These are phyloP conservation scores for Alternaria hordeiaustralica DNA, from an alignment of 2,329 filamentous ascomycete species.

Conservation along the genomic window DNA sequence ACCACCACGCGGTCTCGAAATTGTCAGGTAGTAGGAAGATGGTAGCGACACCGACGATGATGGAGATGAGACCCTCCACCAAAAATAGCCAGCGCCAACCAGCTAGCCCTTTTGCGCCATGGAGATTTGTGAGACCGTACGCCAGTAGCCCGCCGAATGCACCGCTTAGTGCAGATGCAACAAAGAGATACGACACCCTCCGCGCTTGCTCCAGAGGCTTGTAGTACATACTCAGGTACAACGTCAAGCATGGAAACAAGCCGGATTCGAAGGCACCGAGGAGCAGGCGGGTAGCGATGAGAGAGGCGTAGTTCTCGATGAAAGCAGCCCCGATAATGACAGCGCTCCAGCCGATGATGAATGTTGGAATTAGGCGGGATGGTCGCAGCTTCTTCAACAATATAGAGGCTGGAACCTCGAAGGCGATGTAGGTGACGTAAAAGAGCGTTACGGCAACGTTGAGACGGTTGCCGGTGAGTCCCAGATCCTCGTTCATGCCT, in stretches of 20 bases:
- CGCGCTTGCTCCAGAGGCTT: slow-evolving; percentile 56
- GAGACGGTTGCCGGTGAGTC: slow-evolving; percentile 49
- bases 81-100: slow-evolving; percentile 58
- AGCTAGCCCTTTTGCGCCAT: slow-evolving; percentile 11
- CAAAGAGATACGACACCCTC: slow-evolving; percentile 59
- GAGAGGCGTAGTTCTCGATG: slow-evolving; percentile 25
- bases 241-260: slow-evolving; percentile 27
- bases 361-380: slow-evolving; percentile 20
- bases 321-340: slow-evolving; percentile 23
- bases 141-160: slow-evolving; percentile 62
- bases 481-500: slow-evolving; percentile 25
- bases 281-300: slow-evolving; percentile 30
- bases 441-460: slow-evolving; percentile 58
- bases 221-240: slow-evolving; percentile 30
- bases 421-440: slow-evolving; percentile 59
- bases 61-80: slow-evolving; percentile 63
- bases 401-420: slow-evolving; percentile 56
- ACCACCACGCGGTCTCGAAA: slow-evolving; percentile 55
- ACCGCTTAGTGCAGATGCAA: slow-evolving; percentile 58
- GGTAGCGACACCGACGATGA: slow-evolving; percentile 54
- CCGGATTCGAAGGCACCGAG: slow-evolving; percentile 33
- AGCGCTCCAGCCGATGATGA: slow-evolving; percentile 23
- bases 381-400: slow-evolving; percentile 51
- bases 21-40: slow-evolving; percentile 59
- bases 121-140: slow-evolving; percentile 44